Base-by-base conservation (phyloP, 257 asterid genomes). In the Solanum verrucosum region DNA sequence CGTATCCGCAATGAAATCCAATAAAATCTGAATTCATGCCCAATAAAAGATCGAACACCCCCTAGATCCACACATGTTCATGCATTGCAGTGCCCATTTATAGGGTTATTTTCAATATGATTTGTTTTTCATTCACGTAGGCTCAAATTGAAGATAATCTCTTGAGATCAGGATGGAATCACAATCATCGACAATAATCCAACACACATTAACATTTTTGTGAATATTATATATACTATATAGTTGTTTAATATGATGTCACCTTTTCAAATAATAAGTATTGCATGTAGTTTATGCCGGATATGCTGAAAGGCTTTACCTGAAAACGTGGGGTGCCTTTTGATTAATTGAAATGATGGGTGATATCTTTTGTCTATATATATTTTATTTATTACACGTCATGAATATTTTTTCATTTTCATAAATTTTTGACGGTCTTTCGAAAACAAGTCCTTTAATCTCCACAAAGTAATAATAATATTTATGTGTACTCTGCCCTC, bases 281-380 rank as follows among this genome's bases (percentile, higher is more conserved):
- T 79, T 79, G 38, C 38, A 4, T 79, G 60, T 16, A 44, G 84
- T 42, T 20, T 15, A 25, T 44, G 84, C 65, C 84, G 65, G 65
- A 29, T 42, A 42, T 79, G 14, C 38, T 42, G 84, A n/a, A 31
- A 79, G 9, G 65, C 65, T 9, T 79, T 44, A 79, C 65, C 65
- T 44, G 37, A 42, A 79, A 79, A 79, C 65, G 38, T 79, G 65
- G 84, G 65, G 38, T 44, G 63, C 71, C 84, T 42, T 83, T 83
- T 83, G 37, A 71, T 88, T 42, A 87, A 11, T 21, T 27, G 87
- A 88, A 68, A 83, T 88, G 75, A 88, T 70, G 46, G 34, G 1
- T 31, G 25, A 52, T 68, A 44, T 35, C 60, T 42, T 78, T 40
- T 79, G 9, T 15, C 14, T 7, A 25, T 25, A 77, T 25, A 6